These are phyloP conservation scores for Paraphaeosphaeria minitans DNA, from an alignment of 2,329 filamentous ascomycete genomes.

Conservation along the genomic window DNA sequence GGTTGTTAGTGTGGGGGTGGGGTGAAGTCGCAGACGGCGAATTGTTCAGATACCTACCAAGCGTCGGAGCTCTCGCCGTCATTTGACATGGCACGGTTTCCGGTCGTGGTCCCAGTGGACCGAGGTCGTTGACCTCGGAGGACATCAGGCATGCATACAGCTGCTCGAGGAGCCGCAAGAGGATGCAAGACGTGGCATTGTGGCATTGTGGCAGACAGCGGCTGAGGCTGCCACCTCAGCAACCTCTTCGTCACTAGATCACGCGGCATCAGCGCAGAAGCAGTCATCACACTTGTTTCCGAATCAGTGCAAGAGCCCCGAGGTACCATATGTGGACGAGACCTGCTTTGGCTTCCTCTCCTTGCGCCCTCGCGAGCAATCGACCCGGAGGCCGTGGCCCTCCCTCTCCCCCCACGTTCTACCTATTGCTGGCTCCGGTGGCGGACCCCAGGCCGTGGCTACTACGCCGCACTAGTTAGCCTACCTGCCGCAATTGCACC, in stretches of 20 bases:
- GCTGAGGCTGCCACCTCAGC: constrained; percentile 15
- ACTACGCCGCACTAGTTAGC: constrained; percentile 7
- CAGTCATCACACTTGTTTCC: constrained; percentile 19
- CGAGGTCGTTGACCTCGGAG: constrained; percentile 11
- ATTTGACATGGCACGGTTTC: constrained; percentile 42
- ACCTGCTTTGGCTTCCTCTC: constrained; percentile 16
- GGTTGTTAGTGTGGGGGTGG: constrained; percentile 47
- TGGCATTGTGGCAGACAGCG: constrained; percentile 45
- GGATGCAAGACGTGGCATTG: constrained; percentile 46
- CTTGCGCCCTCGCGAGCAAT: constrained; percentile 20
- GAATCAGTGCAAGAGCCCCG: constrained; percentile 13
- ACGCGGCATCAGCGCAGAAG: constrained; percentile 29
- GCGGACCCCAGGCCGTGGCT: constrained; percentile 27
- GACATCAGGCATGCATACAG: constrained; percentile 12
- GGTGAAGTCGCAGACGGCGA: constrained; percentile 28
- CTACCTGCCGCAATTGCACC: neutral
- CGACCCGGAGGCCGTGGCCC: constrained; percentile 11
- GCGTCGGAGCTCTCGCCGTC: constrained; percentile 29
- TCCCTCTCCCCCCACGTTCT: constrained; percentile 37
- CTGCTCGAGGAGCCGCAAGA: constrained; percentile 26
- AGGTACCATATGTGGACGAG: neutral
- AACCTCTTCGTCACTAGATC: constrained; percentile 31
- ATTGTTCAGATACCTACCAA: constrained; percentile 13
- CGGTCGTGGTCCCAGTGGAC: constrained; percentile 36
- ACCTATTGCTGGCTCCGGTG: constrained; percentile 24